Evolutionary conservation across 2,329 filamentous ascomycete genomes (phyloP).

Genomic region (Cyclaneusma minus): DNA sequence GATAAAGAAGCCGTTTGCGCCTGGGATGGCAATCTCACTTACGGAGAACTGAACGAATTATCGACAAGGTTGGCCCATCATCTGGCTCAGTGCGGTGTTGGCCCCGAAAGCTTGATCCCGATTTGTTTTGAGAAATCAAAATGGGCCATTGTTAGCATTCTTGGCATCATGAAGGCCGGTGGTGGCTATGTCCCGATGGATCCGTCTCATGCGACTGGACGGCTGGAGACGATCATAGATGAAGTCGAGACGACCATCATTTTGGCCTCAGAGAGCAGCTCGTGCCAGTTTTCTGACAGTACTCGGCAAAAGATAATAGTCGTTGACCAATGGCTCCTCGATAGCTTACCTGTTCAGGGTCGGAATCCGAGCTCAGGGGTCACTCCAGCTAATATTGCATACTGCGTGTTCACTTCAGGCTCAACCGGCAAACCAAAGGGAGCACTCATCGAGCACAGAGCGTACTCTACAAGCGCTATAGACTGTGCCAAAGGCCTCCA

Average conservation of each 20-base stretch:
- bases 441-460: slow-evolving; percentile 4
- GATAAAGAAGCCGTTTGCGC: slow-evolving; percentile 10
- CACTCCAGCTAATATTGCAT: slow-evolving; percentile 5
- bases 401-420: slow-evolving; percentile 12
- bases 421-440: slow-evolving; percentile 14
- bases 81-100: slow-evolving; percentile 4
- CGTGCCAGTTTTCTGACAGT: too few relatives aligned
- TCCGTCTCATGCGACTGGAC: slow-evolving; percentile 12
- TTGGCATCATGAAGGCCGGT: slow-evolving; percentile 17
- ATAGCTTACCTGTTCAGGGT: too few relatives aligned
- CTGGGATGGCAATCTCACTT: slow-evolving; percentile 5
- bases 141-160: slow-evolving; percentile 14
- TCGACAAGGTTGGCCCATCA: slow-evolving; percentile 1
- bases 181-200: slow-evolving; percentile 18
- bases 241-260: slow-evolving; percentile 1
- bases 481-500: not conserved
- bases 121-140: slow-evolving; percentile 18
- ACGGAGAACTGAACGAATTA: slow-evolving; percentile 1
- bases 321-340: too few relatives aligned
- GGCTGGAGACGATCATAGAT: slow-evolving; percentile 7
- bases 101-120: slow-evolving; percentile 8
- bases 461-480: slow-evolving; percentile 1
- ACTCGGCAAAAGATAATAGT: too few relatives aligned
- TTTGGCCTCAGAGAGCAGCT: too few relatives aligned
- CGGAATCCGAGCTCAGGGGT: too few relatives aligned